These are phyloP conservation scores for Rhododendron henanense DNA, from an alignment of 148 eudicot species.

Conservation along the genomic window DNA sequence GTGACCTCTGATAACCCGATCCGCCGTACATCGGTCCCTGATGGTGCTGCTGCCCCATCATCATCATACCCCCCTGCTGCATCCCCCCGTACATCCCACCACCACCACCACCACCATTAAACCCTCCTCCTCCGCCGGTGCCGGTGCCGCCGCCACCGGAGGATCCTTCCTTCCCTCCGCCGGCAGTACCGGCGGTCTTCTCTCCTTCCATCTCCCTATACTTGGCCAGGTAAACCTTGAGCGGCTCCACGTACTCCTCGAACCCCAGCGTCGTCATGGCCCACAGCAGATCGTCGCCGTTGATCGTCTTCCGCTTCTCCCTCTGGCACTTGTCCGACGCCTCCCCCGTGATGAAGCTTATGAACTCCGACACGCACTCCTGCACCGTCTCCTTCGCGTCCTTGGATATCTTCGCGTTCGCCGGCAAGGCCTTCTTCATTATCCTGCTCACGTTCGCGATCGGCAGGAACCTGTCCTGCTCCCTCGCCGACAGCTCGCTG, in stretches of 20 bases:
- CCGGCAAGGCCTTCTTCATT: slow-evolving; percentile 15
- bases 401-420: slow-evolving; percentile 57
- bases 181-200: slow-evolving; percentile 14
- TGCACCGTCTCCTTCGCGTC: slow-evolving; percentile 69
- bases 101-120: slow-evolving; percentile 2
- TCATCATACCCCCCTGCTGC: slow-evolving; percentile 15
- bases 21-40: slow-evolving; percentile 30
- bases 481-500: slow-evolving; percentile 35
- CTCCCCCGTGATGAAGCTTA: slow-evolving; percentile 57
- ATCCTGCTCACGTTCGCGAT: slow-evolving; percentile 63
- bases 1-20: slow-evolving; percentile 12
- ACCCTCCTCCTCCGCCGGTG: slow-evolving; percentile 4
- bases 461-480: slow-evolving; percentile 58
- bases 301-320: slow-evolving; percentile 62
- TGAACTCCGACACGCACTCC: slow-evolving; percentile 66
- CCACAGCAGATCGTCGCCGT: slow-evolving; percentile 60
- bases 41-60: slow-evolving; percentile 21
- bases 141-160: slow-evolving; percentile 7
- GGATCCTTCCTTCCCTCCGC: slow-evolving; percentile 5
- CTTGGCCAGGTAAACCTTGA: slow-evolving; percentile 49
- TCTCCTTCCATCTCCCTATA: slow-evolving; percentile 58
- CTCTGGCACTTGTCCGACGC: slow-evolving; percentile 64
- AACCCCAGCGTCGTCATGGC: slow-evolving; percentile 56
- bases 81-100: slow-evolving; percentile 19
- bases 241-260: slow-evolving; percentile 54